Percentiles rank a stretch among this genome's conserved stretches.
These are phyloP conservation scores for Bassia scoparia DNA, from an alignment of 148 eudicot genomes.

Conservation along the genomic window DNA sequence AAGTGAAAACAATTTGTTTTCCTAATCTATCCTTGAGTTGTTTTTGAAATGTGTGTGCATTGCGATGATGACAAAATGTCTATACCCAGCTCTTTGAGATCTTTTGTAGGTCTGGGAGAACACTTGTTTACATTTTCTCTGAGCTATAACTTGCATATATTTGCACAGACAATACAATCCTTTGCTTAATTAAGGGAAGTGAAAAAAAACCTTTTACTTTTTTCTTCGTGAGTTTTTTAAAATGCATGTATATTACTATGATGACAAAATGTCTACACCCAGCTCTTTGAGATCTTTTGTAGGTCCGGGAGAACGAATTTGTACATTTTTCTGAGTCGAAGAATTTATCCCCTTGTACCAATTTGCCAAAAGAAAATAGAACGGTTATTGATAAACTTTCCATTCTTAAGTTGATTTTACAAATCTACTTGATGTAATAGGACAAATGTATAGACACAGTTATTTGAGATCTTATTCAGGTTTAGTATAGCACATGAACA, in stretches of 20 bases:
- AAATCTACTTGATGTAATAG: not conserved
- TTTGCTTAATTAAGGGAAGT: no score
- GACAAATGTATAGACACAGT: constrained; percentile 12
- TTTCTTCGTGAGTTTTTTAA: not conserved
- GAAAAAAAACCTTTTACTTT: no score
- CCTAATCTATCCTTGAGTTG: no score
- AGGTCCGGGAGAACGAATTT: constrained; percentile 13
- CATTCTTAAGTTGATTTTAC: no score
- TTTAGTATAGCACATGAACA: not conserved
- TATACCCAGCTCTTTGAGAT: constrained; percentile 21
- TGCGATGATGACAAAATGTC: constrained; percentile 13
- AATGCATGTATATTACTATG: not conserved
- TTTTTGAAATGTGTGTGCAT: not conserved
- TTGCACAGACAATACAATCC: not conserved
- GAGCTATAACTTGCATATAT: not conserved
- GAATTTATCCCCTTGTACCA: not conserved
- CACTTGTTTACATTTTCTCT: not conserved
- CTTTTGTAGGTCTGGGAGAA: constrained; percentile 12
- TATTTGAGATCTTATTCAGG: constrained; percentile 9
- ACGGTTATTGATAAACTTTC: no score
- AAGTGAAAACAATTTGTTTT: no score
- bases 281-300: constrained; percentile 18
- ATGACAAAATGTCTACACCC: constrained; percentile 15
- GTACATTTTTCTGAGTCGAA: constrained; percentile 15
- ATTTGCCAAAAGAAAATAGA: no score